Evolutionary conservation across 306 rosid genomes (phyloP).

Genomic region (Vachellia collinsii): DNA sequence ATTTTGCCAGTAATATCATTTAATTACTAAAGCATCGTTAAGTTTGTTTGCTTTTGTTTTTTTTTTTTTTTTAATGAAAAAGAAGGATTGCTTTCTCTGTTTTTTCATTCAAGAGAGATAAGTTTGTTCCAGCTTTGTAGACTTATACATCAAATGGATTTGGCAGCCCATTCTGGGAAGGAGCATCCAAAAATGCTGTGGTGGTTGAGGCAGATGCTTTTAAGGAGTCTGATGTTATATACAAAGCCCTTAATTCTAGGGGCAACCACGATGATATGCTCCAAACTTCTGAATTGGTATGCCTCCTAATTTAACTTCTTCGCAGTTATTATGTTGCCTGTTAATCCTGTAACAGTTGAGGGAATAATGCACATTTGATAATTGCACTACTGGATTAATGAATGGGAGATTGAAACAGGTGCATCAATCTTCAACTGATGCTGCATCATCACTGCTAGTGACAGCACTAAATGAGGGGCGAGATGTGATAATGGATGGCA

Average conservation of each 20-base stretch:
- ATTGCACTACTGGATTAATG: neutral
- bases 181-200: constrained; percentile 61
- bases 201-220: constrained; percentile 96
- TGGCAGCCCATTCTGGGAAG: constrained; percentile 78
- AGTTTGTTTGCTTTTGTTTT: neutral
- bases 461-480: constrained; percentile 86
- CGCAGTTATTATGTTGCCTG: neutral
- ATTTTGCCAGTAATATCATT: no score
- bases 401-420: constrained; percentile 48
- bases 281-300: constrained; percentile 80
- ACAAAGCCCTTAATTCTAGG: constrained; percentile 63
- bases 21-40: neutral
- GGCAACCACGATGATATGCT: constrained; percentile 87
- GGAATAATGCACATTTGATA: neutral
- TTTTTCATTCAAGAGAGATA: neutral
- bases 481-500: constrained; percentile 93
- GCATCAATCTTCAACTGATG: constrained; percentile 81
- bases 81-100: neutral
- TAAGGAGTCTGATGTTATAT: constrained; percentile 82
- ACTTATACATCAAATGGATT: constrained; percentile 17
- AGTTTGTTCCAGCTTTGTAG: neutral
- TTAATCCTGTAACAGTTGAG: neutral
- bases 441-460: constrained; percentile 89
- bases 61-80: no score
- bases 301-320: neutral